Percentiles rank a stretch among this genome's conserved stretches.
Evolutionary conservation across 2,329 filamentous ascomycete genomes (phyloP).

Genomic region (Fusarium ramigenum): DNA sequence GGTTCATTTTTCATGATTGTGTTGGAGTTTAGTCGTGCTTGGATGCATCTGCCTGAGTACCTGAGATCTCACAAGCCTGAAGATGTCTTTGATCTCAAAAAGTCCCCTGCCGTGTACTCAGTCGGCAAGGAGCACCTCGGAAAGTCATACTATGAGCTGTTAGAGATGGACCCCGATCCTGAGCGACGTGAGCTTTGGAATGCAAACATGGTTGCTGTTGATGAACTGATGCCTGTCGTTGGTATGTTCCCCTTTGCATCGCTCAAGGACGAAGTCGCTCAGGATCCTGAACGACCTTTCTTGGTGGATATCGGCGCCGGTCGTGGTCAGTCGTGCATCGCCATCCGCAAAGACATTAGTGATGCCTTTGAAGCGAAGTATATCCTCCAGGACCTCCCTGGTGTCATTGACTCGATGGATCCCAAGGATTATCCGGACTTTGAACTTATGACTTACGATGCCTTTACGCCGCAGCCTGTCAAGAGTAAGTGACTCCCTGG

Average conservation of each 20-base stretch:
- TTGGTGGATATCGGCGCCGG: constrained; percentile 48
- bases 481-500: constrained; percentile 23
- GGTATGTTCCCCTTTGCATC: constrained; percentile 50
- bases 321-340: constrained; percentile 45
- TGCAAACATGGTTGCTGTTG: constrained; percentile 44
- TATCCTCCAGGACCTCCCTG: constrained; percentile 48
- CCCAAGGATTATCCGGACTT: constrained; percentile 36
- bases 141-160: constrained; percentile 48
- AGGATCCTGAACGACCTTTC: constrained; percentile 43
- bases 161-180: constrained; percentile 43
- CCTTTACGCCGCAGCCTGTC: constrained; percentile 33
- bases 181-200: constrained; percentile 49
- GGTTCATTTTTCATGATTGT: constrained; percentile 47
- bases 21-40: constrained; percentile 45
- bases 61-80: constrained; percentile 44
- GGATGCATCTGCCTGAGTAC: constrained; percentile 44
- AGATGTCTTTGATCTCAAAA: constrained; percentile 45
- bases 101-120: constrained; percentile 47
- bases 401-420: constrained; percentile 42
- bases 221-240: constrained; percentile 46
- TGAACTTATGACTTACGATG: constrained; percentile 40
- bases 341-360: constrained; percentile 41
- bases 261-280: constrained; percentile 42
- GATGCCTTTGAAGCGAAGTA: constrained; percentile 40
- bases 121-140: constrained; percentile 46